phyloP scores from a whole-genome alignment of 2,329 filamentous ascomycete species.

The Exophiala spinifera region DNA sequence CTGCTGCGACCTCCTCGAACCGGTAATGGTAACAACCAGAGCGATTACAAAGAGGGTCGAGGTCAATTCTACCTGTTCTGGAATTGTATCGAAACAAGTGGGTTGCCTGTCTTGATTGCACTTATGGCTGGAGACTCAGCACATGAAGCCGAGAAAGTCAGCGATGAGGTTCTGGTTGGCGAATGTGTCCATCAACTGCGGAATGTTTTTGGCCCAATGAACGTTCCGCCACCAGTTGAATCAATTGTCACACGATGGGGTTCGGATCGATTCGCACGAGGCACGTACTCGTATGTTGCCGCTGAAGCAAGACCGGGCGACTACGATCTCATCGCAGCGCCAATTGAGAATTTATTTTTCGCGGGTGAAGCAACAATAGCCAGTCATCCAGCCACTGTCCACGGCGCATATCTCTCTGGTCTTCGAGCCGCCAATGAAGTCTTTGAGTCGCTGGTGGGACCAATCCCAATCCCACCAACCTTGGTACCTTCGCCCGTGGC shows the following conservation, averaged over 20 bases:
- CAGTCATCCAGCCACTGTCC: conserved; percentile 93
- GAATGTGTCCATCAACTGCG: conserved; percentile 79
- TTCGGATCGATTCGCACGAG: conserved; percentile 83
- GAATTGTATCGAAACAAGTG: conserved; percentile 87
- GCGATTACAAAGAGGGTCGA: conserved; percentile 72
- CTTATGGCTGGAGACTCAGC: conserved; percentile 96
- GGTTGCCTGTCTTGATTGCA: conserved; percentile 80
- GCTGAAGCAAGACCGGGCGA: conserved; percentile 78
- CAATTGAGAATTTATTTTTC: conserved; percentile 86
- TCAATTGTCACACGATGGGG: conserved; percentile 90
- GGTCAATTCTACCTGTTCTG: conserved; percentile 98
- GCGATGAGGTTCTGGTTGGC: conserved; percentile 70
- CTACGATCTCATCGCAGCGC: conserved; percentile 84
- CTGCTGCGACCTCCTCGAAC: conserved; percentile 71
- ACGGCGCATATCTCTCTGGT: conserved; percentile 92
- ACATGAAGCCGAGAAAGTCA: conserved; percentile 75
- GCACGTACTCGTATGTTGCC: conserved; percentile 92
- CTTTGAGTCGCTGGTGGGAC: conserved; percentile 73
- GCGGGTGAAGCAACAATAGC: conserved; percentile 95
- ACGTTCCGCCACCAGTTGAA: conserved; percentile 76
- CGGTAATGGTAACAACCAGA: conserved; percentile 68
- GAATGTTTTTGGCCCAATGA: conserved; percentile 63
- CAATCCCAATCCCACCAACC: conserved; percentile 72
- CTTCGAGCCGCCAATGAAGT: conserved; percentile 86
- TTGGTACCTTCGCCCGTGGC: conserved; percentile 60